Conservation (phyloP, 768 basidiomycete species). For the Hydnomerulius pinastri region DNA sequence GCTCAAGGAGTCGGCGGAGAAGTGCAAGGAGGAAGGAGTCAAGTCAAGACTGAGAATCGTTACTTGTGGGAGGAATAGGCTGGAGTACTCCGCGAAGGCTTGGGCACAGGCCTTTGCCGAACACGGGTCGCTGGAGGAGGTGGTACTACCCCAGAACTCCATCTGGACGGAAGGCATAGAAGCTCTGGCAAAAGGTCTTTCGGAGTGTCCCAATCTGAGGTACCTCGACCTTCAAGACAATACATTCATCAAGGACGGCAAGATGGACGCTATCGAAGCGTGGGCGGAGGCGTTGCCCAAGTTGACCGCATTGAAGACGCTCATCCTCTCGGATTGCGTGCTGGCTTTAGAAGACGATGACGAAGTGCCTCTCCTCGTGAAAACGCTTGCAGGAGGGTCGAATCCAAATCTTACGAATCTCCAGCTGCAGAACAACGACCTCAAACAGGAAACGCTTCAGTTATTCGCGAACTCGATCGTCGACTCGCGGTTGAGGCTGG, state of each 20-base stretch:
- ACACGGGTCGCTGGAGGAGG: slow-evolving; percentile 79
- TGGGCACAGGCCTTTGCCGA: slow-evolving; percentile 91
- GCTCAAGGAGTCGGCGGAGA: slow-evolving; percentile 70
- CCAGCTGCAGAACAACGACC: slow-evolving; percentile 90
- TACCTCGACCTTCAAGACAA: slow-evolving; percentile 93
- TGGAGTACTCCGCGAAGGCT: slow-evolving; percentile 80
- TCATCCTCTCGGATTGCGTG: slow-evolving; percentile 92
- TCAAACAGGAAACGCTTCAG: slow-evolving; percentile 68
- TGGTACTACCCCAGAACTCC: slow-evolving; percentile 97
- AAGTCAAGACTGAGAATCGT: slow-evolving; percentile 74
- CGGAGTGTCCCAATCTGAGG: slow-evolving; percentile 63
- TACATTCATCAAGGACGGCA: slow-evolving; percentile 70
- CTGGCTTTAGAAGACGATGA: slow-evolving; percentile 75
- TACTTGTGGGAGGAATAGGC: slow-evolving; percentile 93
- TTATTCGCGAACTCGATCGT: slow-evolving; percentile 68
- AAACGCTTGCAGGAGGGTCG: slow-evolving; percentile 63
- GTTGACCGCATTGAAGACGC: slow-evolving; percentile 72
- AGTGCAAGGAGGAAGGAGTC: slow-evolving; percentile 65
- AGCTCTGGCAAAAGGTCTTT: slow-evolving; percentile 73
- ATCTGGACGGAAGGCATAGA: slow-evolving; percentile 91
- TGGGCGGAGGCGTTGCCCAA: slow-evolving; percentile 66
- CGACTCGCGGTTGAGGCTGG: slow-evolving; percentile 58
- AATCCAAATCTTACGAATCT: slow-evolving; percentile 75
- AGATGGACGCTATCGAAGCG: slow-evolving; percentile 53
- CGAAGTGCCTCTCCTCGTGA: slow-evolving; percentile 67